Conservation (phyloP, 140 eudicot species). For the Stevia rebaudiana region DNA sequence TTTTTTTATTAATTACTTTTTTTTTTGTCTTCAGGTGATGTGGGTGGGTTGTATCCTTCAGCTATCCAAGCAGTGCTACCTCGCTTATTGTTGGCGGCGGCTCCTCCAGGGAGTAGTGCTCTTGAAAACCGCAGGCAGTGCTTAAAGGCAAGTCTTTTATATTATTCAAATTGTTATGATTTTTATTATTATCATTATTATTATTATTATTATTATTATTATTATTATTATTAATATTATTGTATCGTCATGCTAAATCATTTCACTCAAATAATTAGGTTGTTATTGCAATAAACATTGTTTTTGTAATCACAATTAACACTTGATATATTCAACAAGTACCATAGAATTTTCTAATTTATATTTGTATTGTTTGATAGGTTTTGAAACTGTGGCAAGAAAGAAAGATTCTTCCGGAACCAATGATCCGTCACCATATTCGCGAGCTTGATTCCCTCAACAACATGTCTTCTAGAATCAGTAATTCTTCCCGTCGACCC, state of each 20-base stretch:
- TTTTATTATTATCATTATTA: neutral
- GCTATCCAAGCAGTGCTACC: slow-evolving; percentile 62
- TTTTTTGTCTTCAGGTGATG: slow-evolving; percentile 46
- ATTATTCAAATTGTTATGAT: neutral
- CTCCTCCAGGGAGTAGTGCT: slow-evolving; percentile 78
- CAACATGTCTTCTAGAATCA: slow-evolving; percentile 45
- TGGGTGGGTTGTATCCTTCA: slow-evolving; percentile 63
- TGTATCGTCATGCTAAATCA: neutral
- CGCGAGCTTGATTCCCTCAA: slow-evolving; percentile 75
- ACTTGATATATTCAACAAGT: neutral
- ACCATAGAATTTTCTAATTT: neutral
- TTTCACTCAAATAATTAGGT: neutral
- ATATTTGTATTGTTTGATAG: slow-evolving; percentile 29
- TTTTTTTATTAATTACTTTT: too few relatives aligned
- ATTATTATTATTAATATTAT: neutral
- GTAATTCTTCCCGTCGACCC: slow-evolving; percentile 58
- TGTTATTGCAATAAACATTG: neutral
- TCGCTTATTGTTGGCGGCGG: slow-evolving; percentile 71
- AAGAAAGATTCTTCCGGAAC: slow-evolving; percentile 81
- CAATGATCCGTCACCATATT: slow-evolving; percentile 71
- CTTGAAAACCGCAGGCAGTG: slow-evolving; percentile 93
- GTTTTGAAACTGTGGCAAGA: slow-evolving; percentile 91
- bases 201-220: too few relatives aligned
- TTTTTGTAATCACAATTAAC: neutral
- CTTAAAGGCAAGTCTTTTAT: slow-evolving; percentile 47